Evolutionary conservation across 768 basidiomycete species (phyloP).

Genomic region (Cystofilobasidium macerans): DNA sequence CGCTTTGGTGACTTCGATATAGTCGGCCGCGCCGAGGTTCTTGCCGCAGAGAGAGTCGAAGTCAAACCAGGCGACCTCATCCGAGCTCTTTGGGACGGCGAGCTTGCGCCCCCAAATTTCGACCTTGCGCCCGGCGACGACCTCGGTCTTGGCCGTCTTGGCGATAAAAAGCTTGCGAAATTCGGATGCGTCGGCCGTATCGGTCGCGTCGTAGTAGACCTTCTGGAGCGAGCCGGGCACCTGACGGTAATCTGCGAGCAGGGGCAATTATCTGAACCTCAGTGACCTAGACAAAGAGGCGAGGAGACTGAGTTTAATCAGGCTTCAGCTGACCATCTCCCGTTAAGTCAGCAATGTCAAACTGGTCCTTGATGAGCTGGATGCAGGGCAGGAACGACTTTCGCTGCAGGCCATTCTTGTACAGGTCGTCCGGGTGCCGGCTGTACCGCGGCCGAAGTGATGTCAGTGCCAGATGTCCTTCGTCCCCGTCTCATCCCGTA

Average conservation of each 20-base stretch:
- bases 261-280: not conserved
- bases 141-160: slow-evolving; percentile 43
- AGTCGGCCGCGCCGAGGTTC: slow-evolving; percentile 88
- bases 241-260: slow-evolving; percentile 71
- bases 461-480: not conserved
- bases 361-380: slow-evolving; percentile 74
- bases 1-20: slow-evolving; percentile 77
- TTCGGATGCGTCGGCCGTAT: slow-evolving; percentile 53
- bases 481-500: too few relatives aligned
- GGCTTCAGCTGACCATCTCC: slow-evolving; percentile 25
- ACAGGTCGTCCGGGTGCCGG: slow-evolving; percentile 91
- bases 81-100: slow-evolving; percentile 65
- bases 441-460: slow-evolving; percentile 41
- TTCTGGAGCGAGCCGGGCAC: slow-evolving; percentile 85
- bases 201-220: slow-evolving; percentile 79
- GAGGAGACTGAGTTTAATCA: too few relatives aligned
- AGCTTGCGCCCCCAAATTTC: slow-evolving; percentile 85
- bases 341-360: slow-evolving; percentile 81
- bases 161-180: slow-evolving; percentile 75
- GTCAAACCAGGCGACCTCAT: slow-evolving; percentile 67
- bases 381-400: slow-evolving; percentile 90
- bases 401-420: slow-evolving; percentile 97
- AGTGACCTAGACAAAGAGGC: too few relatives aligned
- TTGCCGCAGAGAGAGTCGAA: slow-evolving; percentile 79
- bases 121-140: slow-evolving; percentile 54